Evolutionary conservation across 768 basidiomycete genomes (phyloP).

Genomic region (Boletellus sp.): DNA sequence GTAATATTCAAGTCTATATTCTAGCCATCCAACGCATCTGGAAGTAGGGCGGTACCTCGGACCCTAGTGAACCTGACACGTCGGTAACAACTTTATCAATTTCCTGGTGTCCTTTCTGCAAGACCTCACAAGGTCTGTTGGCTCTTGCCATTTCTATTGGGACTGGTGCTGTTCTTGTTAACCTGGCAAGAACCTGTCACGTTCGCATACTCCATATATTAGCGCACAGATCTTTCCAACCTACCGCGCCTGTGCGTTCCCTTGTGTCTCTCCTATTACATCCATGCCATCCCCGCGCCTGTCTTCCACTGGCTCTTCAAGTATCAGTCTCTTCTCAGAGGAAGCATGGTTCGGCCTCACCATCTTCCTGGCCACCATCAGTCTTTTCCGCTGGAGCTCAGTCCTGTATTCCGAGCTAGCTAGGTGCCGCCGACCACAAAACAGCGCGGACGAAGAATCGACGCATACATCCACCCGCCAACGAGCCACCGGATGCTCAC

Average conservation of each 20-base stretch:
- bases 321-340: not conserved
- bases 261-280: not conserved
- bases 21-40: too few species aligned
- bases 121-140: too few species aligned
- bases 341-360: slow-evolving; percentile 18
- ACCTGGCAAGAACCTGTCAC: too few species aligned
- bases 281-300: not conserved
- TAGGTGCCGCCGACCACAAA: not conserved
- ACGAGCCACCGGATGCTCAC: slow-evolving; percentile 32
- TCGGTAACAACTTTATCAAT: too few species aligned
- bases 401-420: slow-evolving; percentile 20
- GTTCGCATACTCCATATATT: not conserved
- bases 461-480: not conserved
- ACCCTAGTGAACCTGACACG: too few species aligned
- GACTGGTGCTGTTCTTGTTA: too few species aligned
- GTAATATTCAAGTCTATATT: too few species aligned
- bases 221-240: not conserved
- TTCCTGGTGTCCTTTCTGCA: too few species aligned
- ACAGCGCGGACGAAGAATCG: slow-evolving; percentile 15
- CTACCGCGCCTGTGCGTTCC: too few species aligned
- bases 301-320: not conserved
- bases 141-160: too few species aligned
- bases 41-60: too few species aligned
- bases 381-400: slow-evolving; percentile 27
- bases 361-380: slow-evolving; percentile 14